A percentile compares a stretch with the other conserved stretches of the same genome.
phyloP scores from a whole-genome alignment of 2,329 filamentous ascomycete genomes.

The Aplosporella prunicola region DNA sequence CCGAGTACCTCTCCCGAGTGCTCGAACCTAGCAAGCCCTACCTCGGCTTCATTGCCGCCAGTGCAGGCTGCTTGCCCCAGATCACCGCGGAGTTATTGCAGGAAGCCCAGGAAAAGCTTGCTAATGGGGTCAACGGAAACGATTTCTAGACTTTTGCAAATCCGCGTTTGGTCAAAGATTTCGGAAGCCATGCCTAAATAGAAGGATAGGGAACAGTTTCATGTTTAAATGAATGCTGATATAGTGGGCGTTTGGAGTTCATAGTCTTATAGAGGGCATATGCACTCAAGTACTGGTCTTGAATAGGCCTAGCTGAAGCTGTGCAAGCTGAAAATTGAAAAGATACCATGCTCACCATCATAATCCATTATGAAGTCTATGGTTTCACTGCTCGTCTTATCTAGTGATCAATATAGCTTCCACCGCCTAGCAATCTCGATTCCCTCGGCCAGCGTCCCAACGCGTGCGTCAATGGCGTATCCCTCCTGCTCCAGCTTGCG shows the following conservation, averaged over 20 bases:
- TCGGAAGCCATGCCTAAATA: background rate
- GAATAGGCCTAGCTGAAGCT: too few species aligned
- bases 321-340: too few species aligned
- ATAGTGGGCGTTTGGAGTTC: background rate
- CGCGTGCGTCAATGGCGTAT: conserved; percentile 68
- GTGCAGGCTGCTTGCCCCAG: conserved; percentile 40
- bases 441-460: conserved; percentile 69
- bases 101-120: conserved; percentile 2
- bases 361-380: too few species aligned
- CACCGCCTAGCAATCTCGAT: conserved; percentile 58
- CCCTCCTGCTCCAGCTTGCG: conserved; percentile 59
- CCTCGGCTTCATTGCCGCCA: conserved; percentile 76
- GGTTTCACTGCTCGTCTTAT: too few species aligned
- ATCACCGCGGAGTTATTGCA: conserved; percentile 3
- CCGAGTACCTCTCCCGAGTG: conserved; percentile 73
- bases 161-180: background rate
- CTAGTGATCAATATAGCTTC: too few species aligned
- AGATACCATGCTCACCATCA: too few species aligned
- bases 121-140: conserved; percentile 7
- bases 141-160: conserved; percentile 2
- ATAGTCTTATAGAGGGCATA: too few species aligned
- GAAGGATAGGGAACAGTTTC: background rate
- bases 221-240: background rate
- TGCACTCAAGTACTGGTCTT: too few species aligned
- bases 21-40: conserved; percentile 66